Evolutionary conservation across 169 alveolate species (phyloP), one percentile per base, ranked within the genome.

Genomic region (Plasmodium ovale): DNA sequence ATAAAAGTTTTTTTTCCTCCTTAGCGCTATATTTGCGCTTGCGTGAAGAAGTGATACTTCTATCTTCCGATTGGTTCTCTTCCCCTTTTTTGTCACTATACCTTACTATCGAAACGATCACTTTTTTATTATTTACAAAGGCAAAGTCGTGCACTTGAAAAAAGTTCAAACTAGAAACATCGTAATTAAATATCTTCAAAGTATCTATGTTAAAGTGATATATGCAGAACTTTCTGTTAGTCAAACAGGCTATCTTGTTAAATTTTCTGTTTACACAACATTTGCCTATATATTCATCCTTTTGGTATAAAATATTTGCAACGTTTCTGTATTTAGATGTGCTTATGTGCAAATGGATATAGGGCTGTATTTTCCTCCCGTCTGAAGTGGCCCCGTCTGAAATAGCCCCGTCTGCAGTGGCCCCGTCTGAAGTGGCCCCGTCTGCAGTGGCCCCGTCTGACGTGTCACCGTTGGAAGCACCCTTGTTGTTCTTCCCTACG

Each of bases 221-320:
- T 23, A 82, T 10, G 25, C 72, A 56, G 25, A 82, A 69, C 2
- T 82, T 64, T 39, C 21, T 82, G 49, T 82, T 82, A 23, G 90
- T 82, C 14, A 33, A 4, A 7, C 90, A 82, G 2, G 65, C 90
- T 16, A 82, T 65, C 53, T 51, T 82, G 25, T 44, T 65, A 42
- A 33, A 51, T n/a, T n/a, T 44, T 6, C 65, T 70, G 19, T 65
- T 82, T 25, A 53, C 10, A 1, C 29, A 21, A 16, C 69, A 65
- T 3, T 12, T 19, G n/a, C 19, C 25, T 64, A 82, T 70, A 14
- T n/a, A 53, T 25, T 82, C 90, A 29, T 82, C 65, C 14, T 49
- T 10, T 6, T 58, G 72, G 27, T 9, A 82, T 3, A 59, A 16
- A 65, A 82, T 82, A 14, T 53, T 82, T 2, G 72, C 90, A 12